phyloP scores from a whole-genome alignment of 352 stramenopile species.

The Phytophthora cajani region DNA sequence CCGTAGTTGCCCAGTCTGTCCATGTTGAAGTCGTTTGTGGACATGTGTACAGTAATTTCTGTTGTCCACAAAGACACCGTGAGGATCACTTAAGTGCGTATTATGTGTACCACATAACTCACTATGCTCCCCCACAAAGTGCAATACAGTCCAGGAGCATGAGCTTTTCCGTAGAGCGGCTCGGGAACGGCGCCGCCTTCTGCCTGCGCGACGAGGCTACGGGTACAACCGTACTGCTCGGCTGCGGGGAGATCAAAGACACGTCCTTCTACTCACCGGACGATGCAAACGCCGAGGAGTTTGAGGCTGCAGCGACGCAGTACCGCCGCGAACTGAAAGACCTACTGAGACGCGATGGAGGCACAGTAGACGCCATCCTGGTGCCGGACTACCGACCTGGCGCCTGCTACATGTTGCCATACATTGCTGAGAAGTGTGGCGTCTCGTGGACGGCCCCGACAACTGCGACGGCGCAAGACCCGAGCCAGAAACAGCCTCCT shows the following conservation, averaged over 20 bases:
- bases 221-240: conserved; percentile 56
- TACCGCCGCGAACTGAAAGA: conserved; percentile 72
- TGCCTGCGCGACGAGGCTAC: conserved; percentile 69
- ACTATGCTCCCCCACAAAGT: no score
- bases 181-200: conserved; percentile 73
- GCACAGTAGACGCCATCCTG: conserved; percentile 59
- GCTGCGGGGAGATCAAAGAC: conserved; percentile 59
- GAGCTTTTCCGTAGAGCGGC: conserved; percentile 69
- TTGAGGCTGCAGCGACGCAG: conserved; percentile 35
- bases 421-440: conserved; percentile 66
- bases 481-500: conserved; percentile 41
- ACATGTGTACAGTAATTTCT: not conserved
- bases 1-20: not conserved
- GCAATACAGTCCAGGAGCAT: conserved; percentile 29
- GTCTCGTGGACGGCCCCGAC: conserved; percentile 23
- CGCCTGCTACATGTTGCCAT: conserved; percentile 78
- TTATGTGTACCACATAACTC: not conserved
- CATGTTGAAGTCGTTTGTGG: not conserved
- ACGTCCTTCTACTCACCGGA: conserved; percentile 38
- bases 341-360: conserved; percentile 49
- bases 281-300: conserved; percentile 49
- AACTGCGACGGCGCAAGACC: conserved; percentile 18
- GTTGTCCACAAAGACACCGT: not conserved
- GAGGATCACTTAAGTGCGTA: not conserved
- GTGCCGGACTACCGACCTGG: conserved; percentile 76